phyloP scores from a whole-genome alignment of 1,284 basidiomycete species.

The Cryptococcus jaspeensis region DNA sequence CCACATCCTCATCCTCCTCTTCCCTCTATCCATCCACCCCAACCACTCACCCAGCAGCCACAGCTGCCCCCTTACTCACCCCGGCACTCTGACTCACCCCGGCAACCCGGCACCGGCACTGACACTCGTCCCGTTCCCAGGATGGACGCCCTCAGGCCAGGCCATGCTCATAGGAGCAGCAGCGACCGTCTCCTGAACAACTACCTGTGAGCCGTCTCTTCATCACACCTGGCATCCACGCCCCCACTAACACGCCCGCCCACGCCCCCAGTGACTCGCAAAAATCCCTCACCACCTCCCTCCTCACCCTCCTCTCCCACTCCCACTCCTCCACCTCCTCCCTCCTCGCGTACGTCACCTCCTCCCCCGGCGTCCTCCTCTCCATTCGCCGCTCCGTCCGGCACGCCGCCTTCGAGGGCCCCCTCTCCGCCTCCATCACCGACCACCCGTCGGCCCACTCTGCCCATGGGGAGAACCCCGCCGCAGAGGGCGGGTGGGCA shows the following conservation, averaged over 20 bases:
- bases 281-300: conserved; percentile 45
- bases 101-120: no score
- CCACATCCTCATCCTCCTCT: not conserved
- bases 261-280: conserved; percentile 43
- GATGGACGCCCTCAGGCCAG: conserved; percentile 46
- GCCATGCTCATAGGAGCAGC: conserved; percentile 49
- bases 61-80: no score
- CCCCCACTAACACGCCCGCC: conserved; percentile 8
- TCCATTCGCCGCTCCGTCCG: conserved; percentile 47
- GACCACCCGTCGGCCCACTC: conserved; percentile 16
- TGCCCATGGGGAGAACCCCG: conserved; percentile 17
- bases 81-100: no score
- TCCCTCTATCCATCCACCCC: not conserved
- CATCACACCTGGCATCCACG: not conserved
- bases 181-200: conserved; percentile 50
- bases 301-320: conserved; percentile 50
- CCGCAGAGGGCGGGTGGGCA: conserved; percentile 45
- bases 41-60: not conserved
- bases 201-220: conserved; percentile 42
- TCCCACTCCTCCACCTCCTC: conserved; percentile 52
- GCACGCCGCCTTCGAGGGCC: conserved; percentile 51
- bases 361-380: conserved; percentile 48
- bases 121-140: conserved; percentile 21
- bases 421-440: conserved; percentile 33
- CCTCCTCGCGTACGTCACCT: conserved; percentile 50